Conservation (phyloP, 2,329 filamentous ascomycete species). For the Cercospora zeina region DNA sequence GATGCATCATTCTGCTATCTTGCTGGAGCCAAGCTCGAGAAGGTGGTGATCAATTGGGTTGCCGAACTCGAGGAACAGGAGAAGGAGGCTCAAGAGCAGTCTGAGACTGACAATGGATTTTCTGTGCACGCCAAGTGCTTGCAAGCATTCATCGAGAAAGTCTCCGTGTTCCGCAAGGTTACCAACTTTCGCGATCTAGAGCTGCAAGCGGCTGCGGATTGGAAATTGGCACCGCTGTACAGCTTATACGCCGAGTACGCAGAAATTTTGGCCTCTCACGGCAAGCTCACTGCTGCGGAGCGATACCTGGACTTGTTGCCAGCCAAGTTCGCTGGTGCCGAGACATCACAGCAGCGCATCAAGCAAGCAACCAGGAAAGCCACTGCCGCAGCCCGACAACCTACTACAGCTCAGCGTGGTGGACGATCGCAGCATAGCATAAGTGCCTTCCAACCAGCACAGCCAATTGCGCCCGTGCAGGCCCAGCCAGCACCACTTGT, state of each 20-base stretch:
- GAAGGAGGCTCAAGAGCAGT: constrained; percentile 64
- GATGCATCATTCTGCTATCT: constrained; percentile 97
- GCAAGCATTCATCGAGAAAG: constrained; percentile 96
- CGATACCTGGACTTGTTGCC: constrained; percentile 90
- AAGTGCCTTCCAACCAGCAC: constrained; percentile 39
- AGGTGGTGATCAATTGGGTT: constrained; percentile 94
- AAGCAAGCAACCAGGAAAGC: constrained; percentile 70
- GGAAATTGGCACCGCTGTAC: constrained; percentile 87
- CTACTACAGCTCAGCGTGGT: constrained; percentile 39
- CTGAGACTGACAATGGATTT: constrained; percentile 72
- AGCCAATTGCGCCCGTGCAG: constrained; percentile 40
- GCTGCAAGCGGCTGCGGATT: constrained; percentile 68
- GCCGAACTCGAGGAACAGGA: constrained; percentile 84
- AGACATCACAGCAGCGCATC: constrained; percentile 81
- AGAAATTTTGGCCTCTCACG: constrained; percentile 87
- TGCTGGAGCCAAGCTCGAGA: constrained; percentile 93
- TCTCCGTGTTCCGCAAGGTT: constrained; percentile 91
- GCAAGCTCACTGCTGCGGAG: constrained; percentile 80
- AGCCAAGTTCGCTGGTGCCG: constrained; percentile 77
- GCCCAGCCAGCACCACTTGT: constrained; percentile 46
- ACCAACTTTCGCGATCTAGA: constrained; percentile 87
- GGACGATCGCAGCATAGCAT: constrained; percentile 27
- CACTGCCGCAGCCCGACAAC: constrained; percentile 38
- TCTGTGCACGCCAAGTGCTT: constrained; percentile 86
- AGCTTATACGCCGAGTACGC: constrained; percentile 97